Percentiles rank a stretch among this genome's conserved stretches.
Conservation (phyloP, 495 filamentous ascomycete species). For the Thozetella sp. region DNA sequence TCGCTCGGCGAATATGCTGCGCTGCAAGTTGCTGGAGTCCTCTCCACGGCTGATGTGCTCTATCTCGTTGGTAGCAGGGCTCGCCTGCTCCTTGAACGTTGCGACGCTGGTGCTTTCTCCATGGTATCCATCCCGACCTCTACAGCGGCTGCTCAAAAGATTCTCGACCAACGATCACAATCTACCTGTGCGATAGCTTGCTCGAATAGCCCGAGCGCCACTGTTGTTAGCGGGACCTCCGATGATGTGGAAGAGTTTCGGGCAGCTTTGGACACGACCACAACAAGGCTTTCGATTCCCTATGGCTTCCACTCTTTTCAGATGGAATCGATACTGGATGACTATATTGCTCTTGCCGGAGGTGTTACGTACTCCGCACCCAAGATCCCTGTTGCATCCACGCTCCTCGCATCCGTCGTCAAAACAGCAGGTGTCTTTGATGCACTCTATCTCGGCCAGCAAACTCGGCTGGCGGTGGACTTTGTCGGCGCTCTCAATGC, state of each 20-base stretch:
- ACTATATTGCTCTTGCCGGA: slow-evolving; percentile 49
- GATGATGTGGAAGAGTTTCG: slow-evolving; percentile 49
- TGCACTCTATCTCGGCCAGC: slow-evolving; percentile 59
- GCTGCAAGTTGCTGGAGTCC: slow-evolving; percentile 65
- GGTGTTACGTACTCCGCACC: slow-evolving; percentile 55
- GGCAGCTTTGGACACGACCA: slow-evolving; percentile 42
- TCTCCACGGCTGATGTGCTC: slow-evolving; percentile 67
- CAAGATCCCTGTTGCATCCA: slow-evolving; percentile 60
- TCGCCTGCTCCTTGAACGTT: slow-evolving; percentile 62
- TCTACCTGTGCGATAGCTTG: slow-evolving; percentile 55
- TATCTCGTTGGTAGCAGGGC: slow-evolving; percentile 70
- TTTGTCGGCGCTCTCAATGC: slow-evolving; percentile 61
- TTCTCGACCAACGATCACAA: slow-evolving; percentile 7
- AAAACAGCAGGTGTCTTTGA: slow-evolving; percentile 41
- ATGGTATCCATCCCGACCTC: slow-evolving; percentile 48
- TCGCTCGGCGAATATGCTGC: slow-evolving; percentile 76
- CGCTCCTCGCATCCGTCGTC: slow-evolving; percentile 55
- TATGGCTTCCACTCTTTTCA: slow-evolving; percentile 70
- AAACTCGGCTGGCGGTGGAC: slow-evolving; percentile 69
- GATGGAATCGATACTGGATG: slow-evolving; percentile 60
- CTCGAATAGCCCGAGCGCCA: slow-evolving; percentile 46
- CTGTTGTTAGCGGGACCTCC: slow-evolving; percentile 47
- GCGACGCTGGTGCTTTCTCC: slow-evolving; percentile 59
- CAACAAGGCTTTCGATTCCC: slow-evolving; percentile 55
- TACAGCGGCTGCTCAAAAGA: slow-evolving; percentile 4